Conservation (phyloP, 495 filamentous ascomycete genomes). For the Daldinia vernicosa region DNA sequence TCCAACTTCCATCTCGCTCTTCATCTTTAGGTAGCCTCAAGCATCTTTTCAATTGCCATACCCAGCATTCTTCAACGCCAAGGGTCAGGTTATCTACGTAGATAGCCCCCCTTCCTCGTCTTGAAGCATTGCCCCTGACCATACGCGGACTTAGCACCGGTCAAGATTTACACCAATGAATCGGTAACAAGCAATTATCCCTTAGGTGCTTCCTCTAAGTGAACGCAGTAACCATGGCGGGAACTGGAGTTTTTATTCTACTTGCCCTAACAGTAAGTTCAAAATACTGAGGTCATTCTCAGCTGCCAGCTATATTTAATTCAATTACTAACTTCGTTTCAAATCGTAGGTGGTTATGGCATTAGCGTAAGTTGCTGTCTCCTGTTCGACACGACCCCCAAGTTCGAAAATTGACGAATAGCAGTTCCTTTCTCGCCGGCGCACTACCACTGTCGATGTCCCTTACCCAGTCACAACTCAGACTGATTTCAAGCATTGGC, state of each 20-base stretch:
- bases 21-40: slow-evolving; percentile 3
- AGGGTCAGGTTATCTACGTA: slow-evolving; percentile 10
- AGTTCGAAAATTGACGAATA: slow-evolving; percentile 37
- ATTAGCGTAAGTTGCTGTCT: slow-evolving; percentile 73
- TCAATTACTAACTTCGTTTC: slow-evolving; percentile 34
- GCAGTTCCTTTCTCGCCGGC: slow-evolving; percentile 93
- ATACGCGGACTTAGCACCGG: slow-evolving; percentile 3
- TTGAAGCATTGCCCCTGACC: background rate
- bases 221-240: slow-evolving; percentile 45
- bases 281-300: background rate
- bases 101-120: slow-evolving; percentile 4
- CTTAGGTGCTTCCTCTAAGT: slow-evolving; percentile 28
- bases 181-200: slow-evolving; percentile 40
- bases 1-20: slow-evolving; percentile 5
- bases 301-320: background rate
- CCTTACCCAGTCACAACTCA: slow-evolving; percentile 86
- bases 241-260: slow-evolving; percentile 79
- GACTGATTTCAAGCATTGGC: slow-evolving; percentile 89
- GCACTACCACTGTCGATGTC: slow-evolving; percentile 90
- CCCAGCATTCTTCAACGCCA: background rate
- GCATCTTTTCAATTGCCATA: slow-evolving; percentile 14
- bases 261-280: slow-evolving; percentile 71
- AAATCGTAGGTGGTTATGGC: slow-evolving; percentile 79
- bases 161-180: slow-evolving; percentile 36
- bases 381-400: slow-evolving; percentile 9